Percentiles rank a stretch among this genome's conserved stretches.
Evolutionary conservation across 768 basidiomycete genomes (phyloP).

Genomic region (Gymnopilus dilepis): DNA sequence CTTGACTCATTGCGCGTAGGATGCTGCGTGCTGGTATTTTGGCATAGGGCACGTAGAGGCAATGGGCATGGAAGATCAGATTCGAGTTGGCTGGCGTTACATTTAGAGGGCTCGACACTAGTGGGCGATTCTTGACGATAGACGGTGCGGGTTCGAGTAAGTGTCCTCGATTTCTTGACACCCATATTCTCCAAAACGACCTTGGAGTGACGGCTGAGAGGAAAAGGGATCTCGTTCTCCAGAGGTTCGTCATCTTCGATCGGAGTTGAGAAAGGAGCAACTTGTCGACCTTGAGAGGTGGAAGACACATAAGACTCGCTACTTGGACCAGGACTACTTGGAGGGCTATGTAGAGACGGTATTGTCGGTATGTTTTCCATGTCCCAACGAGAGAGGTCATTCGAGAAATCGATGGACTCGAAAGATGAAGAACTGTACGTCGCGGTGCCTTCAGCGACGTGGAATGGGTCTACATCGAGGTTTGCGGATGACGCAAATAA

Average conservation of each 20-base stretch:
- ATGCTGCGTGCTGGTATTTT: slow-evolving; percentile 18
- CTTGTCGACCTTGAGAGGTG: not conserved
- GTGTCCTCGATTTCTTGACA: slow-evolving; percentile 29
- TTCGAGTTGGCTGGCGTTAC: not conserved
- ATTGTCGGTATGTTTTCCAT: slow-evolving; percentile 26
- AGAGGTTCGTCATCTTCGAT: slow-evolving; percentile 27
- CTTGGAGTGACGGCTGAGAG: slow-evolving; percentile 23
- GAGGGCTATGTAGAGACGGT: slow-evolving; percentile 19
- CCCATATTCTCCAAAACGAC: slow-evolving; percentile 30
- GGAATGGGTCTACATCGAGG: slow-evolving; percentile 29
- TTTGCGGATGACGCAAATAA: slow-evolving; percentile 9
- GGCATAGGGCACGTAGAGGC: slow-evolving; percentile 23
- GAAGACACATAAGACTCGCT: not conserved
- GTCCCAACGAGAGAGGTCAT: slow-evolving; percentile 33
- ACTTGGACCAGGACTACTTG: slow-evolving; percentile 8
- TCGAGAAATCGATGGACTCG: slow-evolving; percentile 26
- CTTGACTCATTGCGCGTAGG: slow-evolving; percentile 14
- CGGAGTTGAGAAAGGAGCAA: slow-evolving; percentile 24
- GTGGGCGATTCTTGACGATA: slow-evolving; percentile 9
- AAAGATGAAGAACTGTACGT: slow-evolving; percentile 24
- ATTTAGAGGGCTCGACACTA: slow-evolving; percentile 5
- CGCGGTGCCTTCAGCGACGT: slow-evolving; percentile 22
- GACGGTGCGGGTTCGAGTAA: slow-evolving; percentile 19
- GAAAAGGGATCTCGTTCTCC: slow-evolving; percentile 29
- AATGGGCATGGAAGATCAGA: slow-evolving; percentile 24